Conservation (phyloP, 768 basidiomycete genomes). For the Lactarius pseudohatsudake region DNA sequence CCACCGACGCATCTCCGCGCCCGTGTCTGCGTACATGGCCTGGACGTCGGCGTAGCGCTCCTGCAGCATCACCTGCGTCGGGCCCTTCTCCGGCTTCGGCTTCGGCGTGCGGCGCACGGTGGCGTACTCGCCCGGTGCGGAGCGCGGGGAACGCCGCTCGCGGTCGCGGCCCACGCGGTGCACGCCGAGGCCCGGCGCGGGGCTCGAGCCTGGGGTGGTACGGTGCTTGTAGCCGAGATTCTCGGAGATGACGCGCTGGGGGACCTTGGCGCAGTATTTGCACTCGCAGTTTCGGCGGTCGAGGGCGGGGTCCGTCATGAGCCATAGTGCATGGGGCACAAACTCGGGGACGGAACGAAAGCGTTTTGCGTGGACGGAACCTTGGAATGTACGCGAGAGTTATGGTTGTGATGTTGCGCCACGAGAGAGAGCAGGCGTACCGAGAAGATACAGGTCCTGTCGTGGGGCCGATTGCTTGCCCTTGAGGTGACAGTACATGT, state of each 20-base stretch:
- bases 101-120: slow-evolving; percentile 42
- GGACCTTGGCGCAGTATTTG: slow-evolving; percentile 72
- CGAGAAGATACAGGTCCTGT: slow-evolving; percentile 77
- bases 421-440: slow-evolving; percentile 39
- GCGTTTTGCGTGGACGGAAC: slow-evolving; percentile 45
- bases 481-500: slow-evolving; percentile 74
- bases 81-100: slow-evolving; percentile 36
- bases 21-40: slow-evolving; percentile 49
- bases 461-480: slow-evolving; percentile 54
- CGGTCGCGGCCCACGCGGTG: slow-evolving; percentile 26
- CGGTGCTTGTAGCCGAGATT: slow-evolving; percentile 48
- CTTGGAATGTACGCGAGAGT: slow-evolving; percentile 4
- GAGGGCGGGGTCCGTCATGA: slow-evolving; percentile 53
- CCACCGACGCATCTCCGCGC: slow-evolving; percentile 52
- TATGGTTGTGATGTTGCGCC: not conserved
- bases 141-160: slow-evolving; percentile 18
- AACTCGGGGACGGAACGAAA: slow-evolving; percentile 88
- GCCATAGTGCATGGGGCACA: slow-evolving; percentile 81
- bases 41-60: slow-evolving; percentile 68
- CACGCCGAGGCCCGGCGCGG: slow-evolving; percentile 11
- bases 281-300: slow-evolving; percentile 58
- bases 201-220: slow-evolving; percentile 5
- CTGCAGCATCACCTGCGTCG: slow-evolving; percentile 51
- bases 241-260: slow-evolving; percentile 69
- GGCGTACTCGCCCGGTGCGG: slow-evolving; percentile 39